These are phyloP conservation scores for Gossypium trilobum DNA, from an alignment of 441 rosid genomes.

Conservation along the genomic window DNA sequence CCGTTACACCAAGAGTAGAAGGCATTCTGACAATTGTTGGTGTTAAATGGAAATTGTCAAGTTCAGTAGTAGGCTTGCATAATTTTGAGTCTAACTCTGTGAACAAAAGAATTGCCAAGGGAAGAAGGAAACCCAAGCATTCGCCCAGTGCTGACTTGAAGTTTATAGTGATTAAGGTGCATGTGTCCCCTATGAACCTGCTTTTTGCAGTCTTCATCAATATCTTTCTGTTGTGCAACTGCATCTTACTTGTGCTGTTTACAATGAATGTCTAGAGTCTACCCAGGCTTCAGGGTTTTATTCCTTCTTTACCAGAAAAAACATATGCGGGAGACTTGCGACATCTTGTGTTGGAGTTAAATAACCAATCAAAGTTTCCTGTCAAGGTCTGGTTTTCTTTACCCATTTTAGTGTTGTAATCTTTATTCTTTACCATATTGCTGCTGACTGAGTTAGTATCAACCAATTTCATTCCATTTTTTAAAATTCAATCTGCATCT, in stretches of 20 bases:
- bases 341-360: slow-evolving; percentile 66
- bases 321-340: slow-evolving; percentile 70
- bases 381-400: slow-evolving; percentile 54
- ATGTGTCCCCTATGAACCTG: background rate
- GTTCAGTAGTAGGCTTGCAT: slow-evolving; percentile 64
- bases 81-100: slow-evolving; percentile 47
- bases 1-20: slow-evolving; percentile 75
- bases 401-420: background rate
- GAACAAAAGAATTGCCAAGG: slow-evolving; percentile 42
- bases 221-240: slow-evolving; percentile 15
- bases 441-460: background rate
- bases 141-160: slow-evolving; percentile 48
- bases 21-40: slow-evolving; percentile 82
- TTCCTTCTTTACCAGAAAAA: slow-evolving; percentile 54
- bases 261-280: slow-evolving; percentile 42
- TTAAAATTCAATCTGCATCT: background rate
- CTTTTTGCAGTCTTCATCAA: background rate
- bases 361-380: slow-evolving; percentile 56
- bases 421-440: background rate
- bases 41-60: slow-evolving; percentile 85
- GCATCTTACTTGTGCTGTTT: slow-evolving; percentile 10
- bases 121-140: slow-evolving; percentile 46
- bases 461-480: background rate
- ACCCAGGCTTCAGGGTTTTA: slow-evolving; percentile 84
- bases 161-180: slow-evolving; percentile 81